Base-by-base conservation (phyloP, 768 basidiomycete species). In the Boletellus ananiceps region DNA sequence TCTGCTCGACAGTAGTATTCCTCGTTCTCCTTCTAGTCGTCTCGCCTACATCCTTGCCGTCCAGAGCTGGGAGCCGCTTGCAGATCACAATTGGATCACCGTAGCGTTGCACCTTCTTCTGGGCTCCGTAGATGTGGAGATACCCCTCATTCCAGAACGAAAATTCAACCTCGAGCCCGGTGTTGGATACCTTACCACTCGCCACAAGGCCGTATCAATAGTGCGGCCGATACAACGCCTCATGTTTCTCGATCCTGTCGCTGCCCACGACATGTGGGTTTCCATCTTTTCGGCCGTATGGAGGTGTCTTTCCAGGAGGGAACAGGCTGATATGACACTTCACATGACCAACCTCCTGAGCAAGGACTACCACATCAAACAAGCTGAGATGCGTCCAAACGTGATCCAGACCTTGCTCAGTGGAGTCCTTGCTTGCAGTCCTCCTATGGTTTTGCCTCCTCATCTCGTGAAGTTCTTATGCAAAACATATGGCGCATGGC, bases 401-500 rank as follows among this genome's bases (percentile, higher is more conserved):
- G 81, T 95, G 50, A 81, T 98, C 40, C 88, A 96, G 64, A 93
- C 93, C 0, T 75, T 99, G 25, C 83, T 99, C 19, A 79, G 80
- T 16, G 91, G 91, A 1, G 77, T 90, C 36, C 82, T 90, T 35
- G 80, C 84, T n/a, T 96, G 94, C 65, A 80, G 76, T 8, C 92
- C 94, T 5, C 79, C 88, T 0, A 86, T 96, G 78, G 83, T 81
- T 27, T 76, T 99, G 2, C 96, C 96, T 8, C 94, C 96, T 11
- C 88, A 95, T 60, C 81, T 99, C 32, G 79, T 97, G 58, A 97
- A 97, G 64, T 99, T 93, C 64, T 83, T 98, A 31, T 92, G 90
- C 15, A 96, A 97, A 70, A 91, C 91, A 0, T 99, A 88, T 67
- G 86, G 91, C 34, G 89, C 90, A n/a, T 98, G 95, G 94, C 88